A percentile compares a stretch with the other conserved stretches of the same genome.
Conservation (phyloP, 768 basidiomycete species). For the Phylloporus scabripes region DNA sequence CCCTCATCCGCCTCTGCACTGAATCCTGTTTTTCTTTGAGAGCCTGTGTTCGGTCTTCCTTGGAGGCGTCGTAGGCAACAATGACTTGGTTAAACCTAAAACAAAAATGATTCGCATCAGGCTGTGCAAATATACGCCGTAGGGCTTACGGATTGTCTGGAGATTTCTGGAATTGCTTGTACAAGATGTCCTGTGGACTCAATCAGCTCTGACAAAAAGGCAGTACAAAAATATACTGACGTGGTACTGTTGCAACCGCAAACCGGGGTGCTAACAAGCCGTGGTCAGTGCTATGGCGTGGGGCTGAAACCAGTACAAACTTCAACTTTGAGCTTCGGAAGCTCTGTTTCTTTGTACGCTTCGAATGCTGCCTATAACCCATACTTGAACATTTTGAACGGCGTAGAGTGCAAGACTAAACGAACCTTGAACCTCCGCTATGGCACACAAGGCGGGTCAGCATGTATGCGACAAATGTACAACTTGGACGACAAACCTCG, state of each 20-base stretch:
- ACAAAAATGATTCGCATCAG: neutral
- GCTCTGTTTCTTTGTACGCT: conserved; percentile 81
- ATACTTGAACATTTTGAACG: conserved; percentile 4
- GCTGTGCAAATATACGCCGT: conserved; percentile 3
- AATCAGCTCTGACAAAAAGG: conserved; percentile 6
- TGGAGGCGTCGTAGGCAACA: conserved; percentile 78
- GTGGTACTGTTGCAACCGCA: conserved; percentile 88
- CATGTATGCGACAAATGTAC: neutral
- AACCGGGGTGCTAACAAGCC: conserved; percentile 66
- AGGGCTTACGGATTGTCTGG: conserved; percentile 84
- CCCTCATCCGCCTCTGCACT: conserved; percentile 62
- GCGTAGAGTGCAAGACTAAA: neutral
- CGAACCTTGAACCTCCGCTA: conserved; percentile 86
- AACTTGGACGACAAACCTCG: conserved; percentile 53
- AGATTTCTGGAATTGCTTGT: conserved; percentile 95
- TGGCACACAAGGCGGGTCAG: conserved; percentile 10
- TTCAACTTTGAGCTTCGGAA: conserved; percentile 72
- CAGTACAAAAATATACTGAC: conserved; percentile 32
- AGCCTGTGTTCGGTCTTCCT: conserved; percentile 78
- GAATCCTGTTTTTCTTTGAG: conserved; percentile 63
- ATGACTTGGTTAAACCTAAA: conserved; percentile 78
- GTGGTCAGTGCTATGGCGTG: conserved; percentile 9
- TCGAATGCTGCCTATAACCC: conserved; percentile 70
- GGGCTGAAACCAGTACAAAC: conserved; percentile 37
- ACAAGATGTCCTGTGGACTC: conserved; percentile 62